These are phyloP conservation scores for Tubosaeta sp. DNA, from an alignment of 768 basidiomycete genomes.

Conservation along the genomic window DNA sequence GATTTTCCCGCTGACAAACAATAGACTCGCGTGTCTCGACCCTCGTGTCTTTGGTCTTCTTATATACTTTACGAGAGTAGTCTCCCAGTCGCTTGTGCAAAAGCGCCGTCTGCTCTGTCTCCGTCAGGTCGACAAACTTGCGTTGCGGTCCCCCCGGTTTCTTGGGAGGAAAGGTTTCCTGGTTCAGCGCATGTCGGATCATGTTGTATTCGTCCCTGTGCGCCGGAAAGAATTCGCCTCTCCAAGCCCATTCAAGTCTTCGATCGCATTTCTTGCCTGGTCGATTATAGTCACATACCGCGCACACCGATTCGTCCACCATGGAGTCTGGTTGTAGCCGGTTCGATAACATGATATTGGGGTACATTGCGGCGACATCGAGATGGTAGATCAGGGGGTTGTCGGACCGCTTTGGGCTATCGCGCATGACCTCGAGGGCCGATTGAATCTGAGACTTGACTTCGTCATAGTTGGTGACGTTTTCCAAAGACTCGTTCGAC, in stretches of 20 bases:
- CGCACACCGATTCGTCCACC: slow-evolving; percentile 93
- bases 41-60: slow-evolving; percentile 96
- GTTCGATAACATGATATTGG: slow-evolving; percentile 99
- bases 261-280: slow-evolving; percentile 95
- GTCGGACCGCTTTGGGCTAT: slow-evolving; percentile 84
- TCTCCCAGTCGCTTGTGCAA: slow-evolving; percentile 97
- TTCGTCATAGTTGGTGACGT: slow-evolving; percentile 93
- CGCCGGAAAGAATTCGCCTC: slow-evolving; percentile 97
- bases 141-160: slow-evolving; percentile 68
- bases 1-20: slow-evolving; percentile 96
- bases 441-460: slow-evolving; percentile 75
- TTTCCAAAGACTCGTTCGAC: slow-evolving; percentile 69
- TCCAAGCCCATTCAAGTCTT: slow-evolving; percentile 95
- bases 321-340: slow-evolving; percentile 97
- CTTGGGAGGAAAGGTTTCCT: slow-evolving; percentile 86
- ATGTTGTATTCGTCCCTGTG: slow-evolving; percentile 98
- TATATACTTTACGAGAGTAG: slow-evolving; percentile 98
- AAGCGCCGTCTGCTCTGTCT: slow-evolving; percentile 84
- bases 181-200: slow-evolving; percentile 95
- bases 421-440: slow-evolving; percentile 84
- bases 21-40: slow-evolving; percentile 92
- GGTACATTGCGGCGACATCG: slow-evolving; percentile 99
- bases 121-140: slow-evolving; percentile 77
- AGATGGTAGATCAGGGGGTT: slow-evolving; percentile 96
- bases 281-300: slow-evolving; percentile 97